phyloP scores from a whole-genome alignment of 2,329 filamentous ascomycete genomes.

The Paraconiothyrium sp. region DNA sequence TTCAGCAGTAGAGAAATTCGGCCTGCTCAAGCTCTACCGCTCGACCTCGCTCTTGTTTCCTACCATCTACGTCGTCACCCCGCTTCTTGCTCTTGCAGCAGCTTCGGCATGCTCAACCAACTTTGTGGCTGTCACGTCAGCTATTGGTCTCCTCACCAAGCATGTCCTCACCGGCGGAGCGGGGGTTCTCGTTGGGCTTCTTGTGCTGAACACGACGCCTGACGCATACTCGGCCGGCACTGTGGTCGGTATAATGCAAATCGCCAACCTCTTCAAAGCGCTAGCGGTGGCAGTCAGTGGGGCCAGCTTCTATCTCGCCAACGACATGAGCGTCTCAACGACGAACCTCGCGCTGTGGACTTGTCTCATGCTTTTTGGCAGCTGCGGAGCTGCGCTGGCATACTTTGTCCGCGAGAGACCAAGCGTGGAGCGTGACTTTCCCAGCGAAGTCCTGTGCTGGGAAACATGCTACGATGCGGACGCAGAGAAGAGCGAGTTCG shows the following conservation, averaged over 20 bases:
- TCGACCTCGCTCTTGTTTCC: slow-evolving; percentile 52
- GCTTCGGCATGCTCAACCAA: slow-evolving; percentile 44
- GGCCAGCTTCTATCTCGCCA: slow-evolving; percentile 56
- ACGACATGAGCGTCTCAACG: slow-evolving; percentile 53
- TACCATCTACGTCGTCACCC: slow-evolving; percentile 52
- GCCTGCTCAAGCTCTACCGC: slow-evolving; percentile 56
- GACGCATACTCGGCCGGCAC: slow-evolving; percentile 59
- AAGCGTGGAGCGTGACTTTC: slow-evolving; percentile 57
- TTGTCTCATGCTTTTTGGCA: slow-evolving; percentile 52
- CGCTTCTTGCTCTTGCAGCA: slow-evolving; percentile 50
- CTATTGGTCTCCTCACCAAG: slow-evolving; percentile 54
- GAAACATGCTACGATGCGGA: slow-evolving; percentile 58
- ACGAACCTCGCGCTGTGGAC: slow-evolving; percentile 59
- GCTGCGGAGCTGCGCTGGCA: slow-evolving; percentile 54
- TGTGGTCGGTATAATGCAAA: slow-evolving; percentile 59
- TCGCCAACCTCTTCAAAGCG: slow-evolving; percentile 57
- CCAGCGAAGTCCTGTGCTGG: slow-evolving; percentile 55
- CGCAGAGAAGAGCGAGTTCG: slow-evolving; percentile 33
- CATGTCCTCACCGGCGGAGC: slow-evolving; percentile 54
- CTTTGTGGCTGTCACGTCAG: slow-evolving; percentile 50
- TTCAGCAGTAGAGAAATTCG: slow-evolving; percentile 47
- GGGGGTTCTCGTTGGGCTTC: slow-evolving; percentile 55
- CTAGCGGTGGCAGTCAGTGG: slow-evolving; percentile 58
- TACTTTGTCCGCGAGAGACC: slow-evolving; percentile 57
- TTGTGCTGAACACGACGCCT: slow-evolving; percentile 59